Conservation (phyloP, 2,329 filamentous ascomycete genomes). For the Gaeumannomyces tritici region DNA sequence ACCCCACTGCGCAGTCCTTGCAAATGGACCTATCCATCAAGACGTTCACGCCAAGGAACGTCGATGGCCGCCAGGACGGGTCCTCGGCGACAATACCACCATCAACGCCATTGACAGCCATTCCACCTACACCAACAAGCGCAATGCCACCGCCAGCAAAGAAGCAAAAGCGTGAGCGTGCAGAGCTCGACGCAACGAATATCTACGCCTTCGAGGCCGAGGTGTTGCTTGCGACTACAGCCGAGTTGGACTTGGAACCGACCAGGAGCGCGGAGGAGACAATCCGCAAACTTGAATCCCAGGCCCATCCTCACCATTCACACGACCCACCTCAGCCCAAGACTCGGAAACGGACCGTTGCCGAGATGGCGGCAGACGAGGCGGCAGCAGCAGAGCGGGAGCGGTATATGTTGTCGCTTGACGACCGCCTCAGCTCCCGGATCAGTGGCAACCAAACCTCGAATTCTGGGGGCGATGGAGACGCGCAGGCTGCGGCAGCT, state of each 20-base stretch:
- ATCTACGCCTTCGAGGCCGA: constrained; percentile 68
- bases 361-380: constrained; percentile 91
- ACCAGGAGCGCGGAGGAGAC: constrained; percentile 60
- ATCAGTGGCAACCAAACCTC: constrained; percentile 47
- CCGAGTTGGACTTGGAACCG: constrained; percentile 69
- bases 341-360: constrained; percentile 83
- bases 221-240: constrained; percentile 62
- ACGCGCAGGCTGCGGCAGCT: constrained; percentile 61
- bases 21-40: constrained; percentile 70
- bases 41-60: constrained; percentile 54
- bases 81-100: constrained; percentile 40
- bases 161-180: constrained; percentile 59
- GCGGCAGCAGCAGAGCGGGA: constrained; percentile 83
- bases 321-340: constrained; percentile 74
- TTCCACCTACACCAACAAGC: constrained; percentile 53
- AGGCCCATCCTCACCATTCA: constrained; percentile 70
- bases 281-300: constrained; percentile 59
- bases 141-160: constrained; percentile 54
- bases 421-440: constrained; percentile 65
- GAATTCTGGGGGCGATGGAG: constrained; percentile 54
- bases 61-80: constrained; percentile 21
- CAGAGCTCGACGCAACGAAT: constrained; percentile 67
- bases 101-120: constrained; percentile 52
- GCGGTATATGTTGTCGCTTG: constrained; percentile 84
- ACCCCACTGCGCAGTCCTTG: constrained; percentile 69